phyloP scores from a whole-genome alignment of 176 grass and related monocot species.

The Leersia perrieri region DNA sequence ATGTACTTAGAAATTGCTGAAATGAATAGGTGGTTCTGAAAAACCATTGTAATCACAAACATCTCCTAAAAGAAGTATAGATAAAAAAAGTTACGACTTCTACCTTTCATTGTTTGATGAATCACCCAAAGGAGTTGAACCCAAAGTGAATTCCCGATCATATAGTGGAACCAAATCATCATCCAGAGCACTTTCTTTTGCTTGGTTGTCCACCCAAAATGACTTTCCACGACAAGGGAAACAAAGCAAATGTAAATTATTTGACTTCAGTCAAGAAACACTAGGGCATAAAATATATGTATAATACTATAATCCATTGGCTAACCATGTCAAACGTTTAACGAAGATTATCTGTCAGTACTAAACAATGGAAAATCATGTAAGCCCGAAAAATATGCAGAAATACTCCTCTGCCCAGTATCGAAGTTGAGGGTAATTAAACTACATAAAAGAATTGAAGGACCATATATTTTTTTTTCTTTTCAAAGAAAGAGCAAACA shows the following conservation, averaged over 20 bases:
- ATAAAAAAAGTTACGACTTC: conserved; percentile 8
- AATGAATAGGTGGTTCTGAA: not conserved
- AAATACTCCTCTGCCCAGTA: not conserved
- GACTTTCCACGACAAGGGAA: conserved; percentile 43
- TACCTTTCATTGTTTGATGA: conserved; percentile 73
- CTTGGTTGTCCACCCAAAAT: conserved; percentile 95
- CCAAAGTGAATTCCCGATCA: conserved; percentile 74
- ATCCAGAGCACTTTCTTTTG: conserved; percentile 46
- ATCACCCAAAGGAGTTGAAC: conserved; percentile 69
- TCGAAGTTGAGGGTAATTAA: not conserved
- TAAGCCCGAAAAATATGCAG: not conserved
- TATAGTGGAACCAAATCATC: conserved; percentile 77
- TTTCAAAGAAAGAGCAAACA: not conserved
- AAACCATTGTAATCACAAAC: not conserved
- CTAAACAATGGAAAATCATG: not conserved
- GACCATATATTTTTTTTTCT: not conserved
- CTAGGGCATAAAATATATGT: not conserved
- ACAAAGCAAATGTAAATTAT: conserved; percentile 23
- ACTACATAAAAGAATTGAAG: not conserved
- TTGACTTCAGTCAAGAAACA: conserved; percentile 26
- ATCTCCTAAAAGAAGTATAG: not conserved
- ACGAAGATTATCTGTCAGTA: not conserved
- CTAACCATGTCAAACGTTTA: not conserved
- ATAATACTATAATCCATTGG: not conserved
- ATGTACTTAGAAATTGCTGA: not conserved